Conservation (phyloP, 192 early-diverging fungal species). For the Backusella morwellensis region DNA sequence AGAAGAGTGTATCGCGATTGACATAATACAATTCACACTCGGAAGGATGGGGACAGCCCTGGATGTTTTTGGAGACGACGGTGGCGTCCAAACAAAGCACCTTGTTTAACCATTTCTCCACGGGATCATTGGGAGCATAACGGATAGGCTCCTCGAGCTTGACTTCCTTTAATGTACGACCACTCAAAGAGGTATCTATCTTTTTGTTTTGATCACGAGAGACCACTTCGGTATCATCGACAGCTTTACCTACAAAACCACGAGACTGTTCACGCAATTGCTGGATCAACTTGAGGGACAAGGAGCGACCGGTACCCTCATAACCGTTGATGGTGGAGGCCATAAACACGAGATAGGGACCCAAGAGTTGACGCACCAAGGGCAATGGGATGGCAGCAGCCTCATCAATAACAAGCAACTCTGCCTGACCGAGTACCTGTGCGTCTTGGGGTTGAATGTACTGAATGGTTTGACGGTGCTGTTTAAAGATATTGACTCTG, state of each 20-base stretch:
- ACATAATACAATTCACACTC: constrained; percentile 96
- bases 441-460: constrained; percentile 97
- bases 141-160: constrained; percentile 94
- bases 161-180: constrained; percentile 85
- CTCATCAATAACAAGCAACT: constrained; percentile 98
- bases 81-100: constrained; percentile 93
- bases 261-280: constrained; percentile 92
- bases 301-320: constrained; percentile 96
- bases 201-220: constrained; percentile 55
- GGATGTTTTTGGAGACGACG: constrained; percentile 62
- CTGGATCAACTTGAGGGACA: constrained; percentile 94
- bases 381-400: constrained; percentile 98
- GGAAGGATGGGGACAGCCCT: constrained; percentile 90
- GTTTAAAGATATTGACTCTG: constrained; percentile 91
- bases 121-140: constrained; percentile 81
- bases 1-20: constrained; percentile 97
- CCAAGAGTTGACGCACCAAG: constrained; percentile 86
- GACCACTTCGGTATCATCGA: constrained; percentile 35
- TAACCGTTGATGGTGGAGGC: constrained; percentile 99
- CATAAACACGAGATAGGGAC: constrained; percentile 97
- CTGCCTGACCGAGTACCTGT: constrained; percentile 91
- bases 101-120: constrained; percentile 95
- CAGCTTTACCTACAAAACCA: constrained; percentile 52
- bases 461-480: constrained; percentile 97
- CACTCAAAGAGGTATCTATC: constrained; percentile 34